Evolutionary conservation across 495 filamentous ascomycete genomes (phyloP), one percentile per base, ranked within the genome.

Genomic region (Annulohypoxylon maeteangense): DNA sequence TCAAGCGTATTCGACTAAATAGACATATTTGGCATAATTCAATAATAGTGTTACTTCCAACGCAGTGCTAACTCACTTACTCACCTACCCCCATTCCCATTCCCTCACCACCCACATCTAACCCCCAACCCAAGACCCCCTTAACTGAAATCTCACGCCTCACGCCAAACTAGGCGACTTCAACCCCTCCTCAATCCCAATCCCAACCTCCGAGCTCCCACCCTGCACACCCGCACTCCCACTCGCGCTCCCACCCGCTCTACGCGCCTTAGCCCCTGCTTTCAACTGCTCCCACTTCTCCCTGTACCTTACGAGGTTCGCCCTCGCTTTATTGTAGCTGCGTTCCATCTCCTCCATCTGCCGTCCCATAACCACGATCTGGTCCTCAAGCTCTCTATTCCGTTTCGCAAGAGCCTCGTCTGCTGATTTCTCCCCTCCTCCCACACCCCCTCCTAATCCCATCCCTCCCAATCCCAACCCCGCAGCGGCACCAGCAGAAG

Each of bases 201-300:
- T 40, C 2, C 51, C 65, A 6, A 7, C 31, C 61, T 72, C 60
- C 6, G 56, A 66, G 11, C 61, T 22, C 5, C 61, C 70, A 4
- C 59, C 27, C 1, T 7, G 6, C 1, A 27, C 61, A 40, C 25
- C 38, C 3, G 16, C 14, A 44, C 58, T 62, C 4, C 62, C 68
- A 34, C 72, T 76, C 7, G 60, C 74, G 59, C 81, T 80, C 0
- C 78, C 87, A 14, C 72, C 73, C 65, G 86, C 87, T 38, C 88
- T 79, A 51, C 88, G 75, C 1, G 87, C 89, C 78, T 91, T 93
- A 11, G 94, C 94, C 0, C 91, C 90, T 16, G 92, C 90, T 77
- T 95, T 95, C 74, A 97, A 81, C 78, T 90, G 90, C 79, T 96
- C 91, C 91, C 92, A 97, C 66, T 88, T 85, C 59, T 93, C 90